Conservation (phyloP, 768 basidiomycete species). For the Suillus lakei region DNA sequence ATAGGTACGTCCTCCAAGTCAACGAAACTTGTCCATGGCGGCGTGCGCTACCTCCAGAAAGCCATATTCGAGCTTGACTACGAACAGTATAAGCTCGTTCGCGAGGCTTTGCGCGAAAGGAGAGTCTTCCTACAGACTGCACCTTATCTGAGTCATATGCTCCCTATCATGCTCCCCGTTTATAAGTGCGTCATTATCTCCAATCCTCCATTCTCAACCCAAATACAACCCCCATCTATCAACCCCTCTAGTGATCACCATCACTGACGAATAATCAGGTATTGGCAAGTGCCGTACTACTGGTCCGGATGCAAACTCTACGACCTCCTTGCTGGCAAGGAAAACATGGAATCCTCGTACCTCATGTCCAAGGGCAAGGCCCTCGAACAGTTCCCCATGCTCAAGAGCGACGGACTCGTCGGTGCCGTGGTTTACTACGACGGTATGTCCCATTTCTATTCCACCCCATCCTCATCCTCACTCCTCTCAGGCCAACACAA, state of each 20-base stretch:
- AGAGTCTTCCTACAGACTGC: slow-evolving; percentile 94
- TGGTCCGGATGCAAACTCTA: slow-evolving; percentile 96
- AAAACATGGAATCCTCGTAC: slow-evolving; percentile 96
- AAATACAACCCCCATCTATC: not conserved
- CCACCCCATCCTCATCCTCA: slow-evolving; percentile 1
- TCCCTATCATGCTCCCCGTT: slow-evolving; percentile 96
- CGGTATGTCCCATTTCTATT: slow-evolving; percentile 51
- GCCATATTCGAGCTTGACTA: slow-evolving; percentile 95
- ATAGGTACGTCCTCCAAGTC: slow-evolving; percentile 95
- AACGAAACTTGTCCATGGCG: slow-evolving; percentile 98
- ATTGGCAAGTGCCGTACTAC: slow-evolving; percentile 98
- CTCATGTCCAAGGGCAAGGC: slow-evolving; percentile 95
- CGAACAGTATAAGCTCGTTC: slow-evolving; percentile 94
- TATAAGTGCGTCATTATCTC: slow-evolving; percentile 68
- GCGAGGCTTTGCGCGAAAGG: slow-evolving; percentile 93
- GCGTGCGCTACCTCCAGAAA: slow-evolving; percentile 97
- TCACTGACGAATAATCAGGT: slow-evolving; percentile 46
- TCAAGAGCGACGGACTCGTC: slow-evolving; percentile 89
- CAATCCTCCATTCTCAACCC: not conserved
- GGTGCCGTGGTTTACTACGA: slow-evolving; percentile 98
- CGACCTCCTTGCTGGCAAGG: slow-evolving; percentile 91
- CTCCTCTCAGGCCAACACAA: slow-evolving; percentile 85
- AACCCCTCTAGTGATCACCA: not conserved
- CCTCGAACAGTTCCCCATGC: slow-evolving; percentile 94
- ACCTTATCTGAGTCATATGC: slow-evolving; percentile 89